Percentiles rank a stretch among this genome's conserved stretches.
These are phyloP conservation scores for Xylariales sp. DNA, from an alignment of 2,329 filamentous ascomycete species.

Conservation along the genomic window DNA sequence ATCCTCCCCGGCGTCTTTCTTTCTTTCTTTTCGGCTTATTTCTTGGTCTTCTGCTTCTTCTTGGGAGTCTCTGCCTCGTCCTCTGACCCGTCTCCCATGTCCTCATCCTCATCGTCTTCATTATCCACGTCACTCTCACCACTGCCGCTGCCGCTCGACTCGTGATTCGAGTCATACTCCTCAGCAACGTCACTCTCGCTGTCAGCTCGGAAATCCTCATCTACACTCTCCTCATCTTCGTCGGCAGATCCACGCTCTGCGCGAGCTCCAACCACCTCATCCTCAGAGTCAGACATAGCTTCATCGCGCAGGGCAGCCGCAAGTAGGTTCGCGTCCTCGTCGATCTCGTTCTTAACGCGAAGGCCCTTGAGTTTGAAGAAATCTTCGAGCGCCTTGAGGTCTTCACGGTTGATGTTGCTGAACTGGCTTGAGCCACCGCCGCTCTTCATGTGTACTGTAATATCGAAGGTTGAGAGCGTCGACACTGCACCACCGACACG, in stretches of 20 bases:
- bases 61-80: constrained; percentile 3
- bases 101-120: constrained; percentile 47
- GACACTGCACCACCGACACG: constrained; percentile 92
- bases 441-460: constrained; percentile 85
- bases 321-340: constrained; percentile 80
- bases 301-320: constrained; percentile 81
- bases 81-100: constrained; percentile 39
- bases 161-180: constrained; percentile 88
- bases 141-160: constrained; percentile 72
- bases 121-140: constrained; percentile 58
- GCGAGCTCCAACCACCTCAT: constrained; percentile 66
- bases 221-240: constrained; percentile 90
- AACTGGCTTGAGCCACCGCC: constrained; percentile 90
- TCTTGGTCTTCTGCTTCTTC: constrained; percentile 7
- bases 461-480: constrained; percentile 93
- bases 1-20: too few species aligned
- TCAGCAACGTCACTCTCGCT: constrained; percentile 94
- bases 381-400: constrained; percentile 91
- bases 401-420: constrained; percentile 98
- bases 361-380: constrained; percentile 97
- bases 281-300: constrained; percentile 65
- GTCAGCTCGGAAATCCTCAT: constrained; percentile 92
- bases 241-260: constrained; percentile 87
- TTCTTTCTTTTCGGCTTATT: too few species aligned
- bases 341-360: constrained; percentile 97